Base-by-base conservation (phyloP, 148 eudicot genomes). In the Vaccinium darrowii region DNA sequence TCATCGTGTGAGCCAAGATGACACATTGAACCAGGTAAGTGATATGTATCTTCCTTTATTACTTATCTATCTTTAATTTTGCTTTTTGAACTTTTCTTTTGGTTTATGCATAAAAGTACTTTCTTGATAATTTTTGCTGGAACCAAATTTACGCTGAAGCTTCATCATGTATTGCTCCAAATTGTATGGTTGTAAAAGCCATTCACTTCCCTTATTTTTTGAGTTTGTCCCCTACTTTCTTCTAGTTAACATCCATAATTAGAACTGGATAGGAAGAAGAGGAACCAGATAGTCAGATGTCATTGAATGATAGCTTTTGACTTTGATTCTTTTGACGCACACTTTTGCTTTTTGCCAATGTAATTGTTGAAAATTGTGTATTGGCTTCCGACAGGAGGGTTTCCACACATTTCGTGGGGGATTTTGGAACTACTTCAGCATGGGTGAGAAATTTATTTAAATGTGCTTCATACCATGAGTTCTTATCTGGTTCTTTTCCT, bases 371-470 rank as follows among this genome's bases (percentile, higher is more conserved):
- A 25, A 57, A 21, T 53, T 58, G 19, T 84, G 14, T 76, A 81
- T 81, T 36, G 18, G 27, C 49, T 72, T 49, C 53, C 51, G 36
- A 62, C 86, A 86, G 90, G 83, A 88, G 39, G 89, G 87, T 47
- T 84, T 73, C 76, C 90, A 82, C 83, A 90, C 90, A 21, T 90
- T 86, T 79, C 89, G 87, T 1, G 91, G 91, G 53, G 91, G 91
- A 67, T 90, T 90, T 84, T 90, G 91, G 91, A 90, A 90, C 84
- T 90, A 90, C 85, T 90, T 90, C 81, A 90, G 91, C 87, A 86
- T 90, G 86, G 91, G 91, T 90, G 84, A 88, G 86, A 13, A 65
- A 69, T 87, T 80, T 39, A 56, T 30, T 50, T 82, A 43, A 51
- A 47, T 8, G 52, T 33, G 18, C 18, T 71, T 67, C 57, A 5